Evolutionary conservation across 169 alveolate species (phyloP).

Genomic region (Plasmodium billcollinsi): DNA sequence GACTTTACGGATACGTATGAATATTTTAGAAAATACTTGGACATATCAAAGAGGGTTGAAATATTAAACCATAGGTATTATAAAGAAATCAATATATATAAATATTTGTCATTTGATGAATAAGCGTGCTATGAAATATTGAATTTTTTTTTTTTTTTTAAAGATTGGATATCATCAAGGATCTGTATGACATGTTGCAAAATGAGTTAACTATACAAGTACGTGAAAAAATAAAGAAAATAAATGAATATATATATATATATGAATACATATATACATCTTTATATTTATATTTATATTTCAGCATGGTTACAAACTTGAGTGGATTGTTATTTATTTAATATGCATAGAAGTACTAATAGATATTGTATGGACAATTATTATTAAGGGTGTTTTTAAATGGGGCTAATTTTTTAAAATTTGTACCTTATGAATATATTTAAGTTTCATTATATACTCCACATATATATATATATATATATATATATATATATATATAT

Average conservation of each 20-base stretch:
- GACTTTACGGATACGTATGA: constrained; percentile 88
- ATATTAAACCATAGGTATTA: constrained; percentile 87
- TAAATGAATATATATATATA: background rate
- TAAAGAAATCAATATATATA: background rate
- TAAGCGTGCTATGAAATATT: no score
- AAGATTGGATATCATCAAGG: constrained; percentile 88
- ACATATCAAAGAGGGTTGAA: constrained; percentile 89
- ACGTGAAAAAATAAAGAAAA: background rate
- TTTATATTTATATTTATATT: background rate
- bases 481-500: no score
- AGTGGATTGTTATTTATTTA: constrained; percentile 89
- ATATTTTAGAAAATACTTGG: constrained; percentile 86
- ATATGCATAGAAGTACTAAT: constrained; percentile 88
- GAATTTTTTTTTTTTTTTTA: background rate
- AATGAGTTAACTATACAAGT: constrained; percentile 87
- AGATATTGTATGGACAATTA: constrained; percentile 90
- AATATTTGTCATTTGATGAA: background rate
- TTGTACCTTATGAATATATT: background rate
- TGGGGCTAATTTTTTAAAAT: constrained; percentile 77
- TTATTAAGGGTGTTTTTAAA: constrained; percentile 86
- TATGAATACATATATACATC: background rate
- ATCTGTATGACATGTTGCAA: constrained; percentile 90
- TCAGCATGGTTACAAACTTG: constrained; percentile 90
- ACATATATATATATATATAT: background rate
- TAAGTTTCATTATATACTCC: background rate